Base-by-base conservation (phyloP, 352 stramenopile genomes). In the Phytophthora hibernalis region DNA sequence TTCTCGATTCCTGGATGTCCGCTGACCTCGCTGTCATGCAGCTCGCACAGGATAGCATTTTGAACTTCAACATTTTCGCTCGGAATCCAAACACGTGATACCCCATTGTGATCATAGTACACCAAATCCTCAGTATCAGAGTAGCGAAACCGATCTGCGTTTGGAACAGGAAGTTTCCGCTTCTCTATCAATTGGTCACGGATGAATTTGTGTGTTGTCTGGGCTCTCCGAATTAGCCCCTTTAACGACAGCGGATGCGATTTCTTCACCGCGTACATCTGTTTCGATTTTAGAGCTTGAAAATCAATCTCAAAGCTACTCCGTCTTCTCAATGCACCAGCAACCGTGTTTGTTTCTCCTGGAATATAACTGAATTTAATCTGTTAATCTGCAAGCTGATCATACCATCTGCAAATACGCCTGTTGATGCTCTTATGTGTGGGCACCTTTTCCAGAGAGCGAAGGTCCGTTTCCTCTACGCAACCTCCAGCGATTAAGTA, bases 1-100 rank as follows among this genome's bases (percentile, higher is more conserved):
- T 67, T 54, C 15, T 60, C 28, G n/a, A 60, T 52, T 1, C 49
- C 59, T 13, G 47, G 59, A 6, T 67, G 59, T 9, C 49, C 59
- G 47, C 58, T 57, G 11, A 47, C 11, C 2, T 35, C 35, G 43
- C 49, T 67, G 11, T 67, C 49, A n/a, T 55, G 35, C 4, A 57
- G 28, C 24, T 66, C 58, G 26, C 48, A 59, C 16, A 58, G 20
- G 4, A 66, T 43, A 16, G 48, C 59, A 53, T 61, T 60, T 47
- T 60, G 59, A 10, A 67, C 16, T 54, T 67, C 59, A 0, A 20
- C 24, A 24, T 48, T 60, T 0, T 54, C 48, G 0, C 6, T 16
- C 7, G 50, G 49, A 53, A 53, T 55, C 49, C 49, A 60, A 22
- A 57, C n/a, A 1, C 40, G 59, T 42, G 59, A 54, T 7, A 22